A percentile compares a stretch with the other conserved stretches of the same genome.
Evolutionary conservation across 2,329 filamentous ascomycete genomes (phyloP).

Genomic region (Cercospora sojina): DNA sequence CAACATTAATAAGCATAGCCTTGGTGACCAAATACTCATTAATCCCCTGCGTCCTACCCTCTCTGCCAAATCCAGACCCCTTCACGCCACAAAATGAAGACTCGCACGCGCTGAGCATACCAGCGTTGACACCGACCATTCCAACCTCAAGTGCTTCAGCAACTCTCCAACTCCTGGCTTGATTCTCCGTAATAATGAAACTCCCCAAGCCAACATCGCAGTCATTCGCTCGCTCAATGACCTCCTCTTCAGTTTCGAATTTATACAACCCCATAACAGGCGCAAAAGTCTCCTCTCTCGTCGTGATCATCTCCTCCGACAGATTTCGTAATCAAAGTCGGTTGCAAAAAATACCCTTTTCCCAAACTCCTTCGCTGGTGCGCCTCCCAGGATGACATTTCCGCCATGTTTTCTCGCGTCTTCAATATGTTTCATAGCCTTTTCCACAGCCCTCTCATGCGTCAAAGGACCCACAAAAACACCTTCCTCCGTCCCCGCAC

Average conservation of each 20-base stretch:
- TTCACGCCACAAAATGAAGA: conserved; percentile 44
- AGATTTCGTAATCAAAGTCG: conserved; percentile 86
- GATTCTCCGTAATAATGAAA: conserved; percentile 78
- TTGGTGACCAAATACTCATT: conserved; percentile 55
- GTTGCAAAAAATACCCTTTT: conserved; percentile 76
- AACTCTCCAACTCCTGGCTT: conserved; percentile 59
- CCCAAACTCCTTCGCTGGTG: conserved; percentile 12
- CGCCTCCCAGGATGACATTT: conserved; percentile 70
- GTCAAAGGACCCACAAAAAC: conserved; percentile 66
- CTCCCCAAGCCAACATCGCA: conserved; percentile 86
- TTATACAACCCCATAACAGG: conserved; percentile 87
- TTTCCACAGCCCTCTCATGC: conserved; percentile 75
- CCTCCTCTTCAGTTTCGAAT: conserved; percentile 86
- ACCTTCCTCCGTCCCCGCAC: conserved; percentile 20
- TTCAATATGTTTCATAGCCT: conserved; percentile 76
- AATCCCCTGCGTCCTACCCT: conserved; percentile 56
- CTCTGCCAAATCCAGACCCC: conserved; percentile 52
- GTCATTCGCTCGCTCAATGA: conserved; percentile 76
- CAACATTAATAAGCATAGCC: conserved; percentile 15
- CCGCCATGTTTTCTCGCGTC: conserved; percentile 78
- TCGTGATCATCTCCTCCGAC: conserved; percentile 79
- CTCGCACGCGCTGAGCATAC: conserved; percentile 38
- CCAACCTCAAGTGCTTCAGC: conserved; percentile 72
- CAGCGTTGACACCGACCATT: conserved; percentile 71
- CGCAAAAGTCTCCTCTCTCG: conserved; percentile 89